phyloP scores from a whole-genome alignment of 2,329 filamentous ascomycete species.

The Xylariomycetidae sp. region DNA sequence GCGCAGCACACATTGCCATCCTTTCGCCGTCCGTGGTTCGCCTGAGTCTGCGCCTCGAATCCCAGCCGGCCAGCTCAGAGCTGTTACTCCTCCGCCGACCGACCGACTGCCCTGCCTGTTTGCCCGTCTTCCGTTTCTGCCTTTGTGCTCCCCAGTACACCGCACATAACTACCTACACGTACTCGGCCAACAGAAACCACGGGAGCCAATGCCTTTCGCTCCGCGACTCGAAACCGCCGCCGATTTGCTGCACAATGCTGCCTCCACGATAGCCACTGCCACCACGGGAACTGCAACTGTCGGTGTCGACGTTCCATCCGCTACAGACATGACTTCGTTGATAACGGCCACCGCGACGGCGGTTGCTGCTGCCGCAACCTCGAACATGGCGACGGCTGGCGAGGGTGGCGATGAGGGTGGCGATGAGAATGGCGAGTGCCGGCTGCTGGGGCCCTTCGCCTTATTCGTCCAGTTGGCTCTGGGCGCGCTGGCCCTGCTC shows the following conservation, averaged over 20 bases:
- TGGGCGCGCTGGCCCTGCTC: slow-evolving; percentile 76
- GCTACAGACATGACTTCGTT: slow-evolving; percentile 16
- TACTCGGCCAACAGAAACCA: slow-evolving; percentile 6
- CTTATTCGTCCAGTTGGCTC: slow-evolving; percentile 78
- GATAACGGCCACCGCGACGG: slow-evolving; percentile 18
- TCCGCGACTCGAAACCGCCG: slow-evolving; percentile 11
- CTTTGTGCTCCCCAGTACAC: too few species aligned
- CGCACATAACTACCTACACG: too few species aligned
- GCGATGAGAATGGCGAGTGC: slow-evolving; percentile 66
- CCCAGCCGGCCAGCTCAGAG: too few species aligned
- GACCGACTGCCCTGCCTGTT: too few species aligned
- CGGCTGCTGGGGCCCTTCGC: slow-evolving; percentile 85
- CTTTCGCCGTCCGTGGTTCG: too few species aligned
- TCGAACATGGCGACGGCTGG: slow-evolving; percentile 18
- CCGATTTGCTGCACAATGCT: slow-evolving; percentile 11
- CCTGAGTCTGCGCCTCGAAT: too few species aligned
- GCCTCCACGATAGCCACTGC: slow-evolving; percentile 13
- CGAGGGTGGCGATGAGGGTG: slow-evolving; percentile 33
- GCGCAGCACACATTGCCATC: too few species aligned
- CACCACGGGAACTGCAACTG: slow-evolving; percentile 13
- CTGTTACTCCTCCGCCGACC: too few species aligned
- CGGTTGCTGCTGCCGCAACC: slow-evolving; percentile 3
- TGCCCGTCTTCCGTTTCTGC: too few species aligned
- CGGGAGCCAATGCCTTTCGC: slow-evolving; percentile 19
- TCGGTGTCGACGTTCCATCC: slow-evolving; percentile 16